A percentile compares a stretch with the other conserved stretches of the same genome.
These are phyloP conservation scores for Neurospora intermedia DNA, from an alignment of 495 filamentous ascomycete species.

Conservation along the genomic window DNA sequence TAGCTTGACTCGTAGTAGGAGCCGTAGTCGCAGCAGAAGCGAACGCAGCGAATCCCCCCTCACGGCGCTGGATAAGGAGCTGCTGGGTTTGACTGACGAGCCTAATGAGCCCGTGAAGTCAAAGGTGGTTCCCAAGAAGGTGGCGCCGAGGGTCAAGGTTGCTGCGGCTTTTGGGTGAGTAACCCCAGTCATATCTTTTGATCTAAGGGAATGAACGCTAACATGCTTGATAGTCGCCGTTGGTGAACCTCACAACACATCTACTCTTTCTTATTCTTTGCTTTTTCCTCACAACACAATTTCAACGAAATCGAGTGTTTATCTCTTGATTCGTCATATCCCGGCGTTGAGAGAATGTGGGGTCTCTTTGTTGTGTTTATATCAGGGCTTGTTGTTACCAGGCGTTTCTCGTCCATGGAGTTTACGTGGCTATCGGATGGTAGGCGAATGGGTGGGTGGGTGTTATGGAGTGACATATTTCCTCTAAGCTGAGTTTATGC, in stretches of 20 bases:
- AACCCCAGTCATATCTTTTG: background rate
- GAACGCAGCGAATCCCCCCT: conserved; percentile 17
- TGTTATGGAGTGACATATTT: background rate
- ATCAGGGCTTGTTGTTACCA: background rate
- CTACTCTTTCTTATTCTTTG: background rate
- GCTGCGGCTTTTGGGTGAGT: conserved; percentile 19
- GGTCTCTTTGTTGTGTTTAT: background rate
- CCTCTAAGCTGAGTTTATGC: background rate
- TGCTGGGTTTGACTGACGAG: conserved; percentile 14
- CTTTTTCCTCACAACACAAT: background rate
- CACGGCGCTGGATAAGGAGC: conserved; percentile 12
- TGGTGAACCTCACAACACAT: background rate
- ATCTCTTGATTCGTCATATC: background rate
- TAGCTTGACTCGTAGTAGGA: background rate
- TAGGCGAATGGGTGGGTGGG: background rate
- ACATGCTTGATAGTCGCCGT: background rate
- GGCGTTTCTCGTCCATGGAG: background rate
- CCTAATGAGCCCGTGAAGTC: conserved; percentile 1
- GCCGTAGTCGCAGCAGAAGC: conserved; percentile 5
- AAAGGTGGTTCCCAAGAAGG: conserved; percentile 2
- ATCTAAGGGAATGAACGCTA: background rate
- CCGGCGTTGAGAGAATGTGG: background rate
- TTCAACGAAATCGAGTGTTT: background rate
- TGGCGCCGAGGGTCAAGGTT: conserved; percentile 14
- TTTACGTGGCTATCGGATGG: background rate